phyloP scores from a whole-genome alignment of 2,329 filamentous ascomycete species.

The Fonsecaea monophora region DNA sequence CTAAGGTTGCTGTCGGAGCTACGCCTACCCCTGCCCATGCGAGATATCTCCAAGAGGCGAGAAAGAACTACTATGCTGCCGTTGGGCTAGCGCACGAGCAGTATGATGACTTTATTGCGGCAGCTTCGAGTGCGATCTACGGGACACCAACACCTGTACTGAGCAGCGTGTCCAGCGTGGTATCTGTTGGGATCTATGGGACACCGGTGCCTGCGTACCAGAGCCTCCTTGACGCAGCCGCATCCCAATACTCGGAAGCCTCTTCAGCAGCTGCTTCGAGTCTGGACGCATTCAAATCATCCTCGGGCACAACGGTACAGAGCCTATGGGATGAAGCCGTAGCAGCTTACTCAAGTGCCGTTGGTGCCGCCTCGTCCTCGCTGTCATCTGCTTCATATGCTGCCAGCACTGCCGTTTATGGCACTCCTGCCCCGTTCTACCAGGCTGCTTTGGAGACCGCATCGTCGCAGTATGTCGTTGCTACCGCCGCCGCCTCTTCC shows the following conservation, averaged over 20 bases:
- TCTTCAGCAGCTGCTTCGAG: constrained; percentile 64
- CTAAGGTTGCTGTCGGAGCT: constrained; percentile 70
- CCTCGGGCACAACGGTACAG: constrained; percentile 43
- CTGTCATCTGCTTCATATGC: constrained; percentile 47
- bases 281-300: constrained; percentile 65
- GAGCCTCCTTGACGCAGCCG: constrained; percentile 48
- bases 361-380: constrained; percentile 53
- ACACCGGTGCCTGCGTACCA: constrained; percentile 53
- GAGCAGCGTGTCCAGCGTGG: constrained; percentile 51
- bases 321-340: constrained; percentile 53
- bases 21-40: constrained; percentile 65
- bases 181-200: constrained; percentile 64
- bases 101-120: constrained; percentile 75
- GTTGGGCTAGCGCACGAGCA: constrained; percentile 78
- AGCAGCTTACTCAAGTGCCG: constrained; percentile 53
- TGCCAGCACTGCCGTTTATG: constrained; percentile 42
- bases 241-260: constrained; percentile 67
- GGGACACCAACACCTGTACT: constrained; percentile 68
- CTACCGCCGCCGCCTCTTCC: constrained; percentile 49
- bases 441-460: constrained; percentile 47
- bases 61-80: constrained; percentile 77
- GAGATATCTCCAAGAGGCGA: constrained; percentile 63
- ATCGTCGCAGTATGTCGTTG: constrained; percentile 47
- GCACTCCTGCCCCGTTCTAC: constrained; percentile 45
- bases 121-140: constrained; percentile 73